A percentile compares a stretch with the other conserved stretches of the same genome.
Conservation (phyloP, 148 eudicot genomes). For the Polygonum maritimum region DNA sequence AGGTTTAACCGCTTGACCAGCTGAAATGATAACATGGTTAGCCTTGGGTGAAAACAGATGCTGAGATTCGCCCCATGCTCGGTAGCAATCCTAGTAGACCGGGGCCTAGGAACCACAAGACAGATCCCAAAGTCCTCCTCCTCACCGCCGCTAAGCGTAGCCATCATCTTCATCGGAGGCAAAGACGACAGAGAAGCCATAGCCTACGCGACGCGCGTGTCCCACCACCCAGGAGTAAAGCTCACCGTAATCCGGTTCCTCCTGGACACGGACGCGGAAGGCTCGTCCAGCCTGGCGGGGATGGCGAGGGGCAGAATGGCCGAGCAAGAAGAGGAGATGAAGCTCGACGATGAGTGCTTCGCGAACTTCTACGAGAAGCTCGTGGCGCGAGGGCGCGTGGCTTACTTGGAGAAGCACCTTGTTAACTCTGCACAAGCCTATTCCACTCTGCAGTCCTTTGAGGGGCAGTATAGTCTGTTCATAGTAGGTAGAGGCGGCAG, state of each 20-base stretch:
- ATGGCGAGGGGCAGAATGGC: slow-evolving; percentile 26
- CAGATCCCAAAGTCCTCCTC: slow-evolving; percentile 28
- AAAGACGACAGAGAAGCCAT: slow-evolving; percentile 91
- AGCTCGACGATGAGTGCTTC: slow-evolving; percentile 70
- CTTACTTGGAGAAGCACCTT: slow-evolving; percentile 79
- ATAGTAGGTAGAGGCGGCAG: slow-evolving; percentile 86
- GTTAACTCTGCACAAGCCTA: slow-evolving; percentile 76
- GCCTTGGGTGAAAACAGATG: slow-evolving; percentile 19
- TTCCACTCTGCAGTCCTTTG: slow-evolving; percentile 54
- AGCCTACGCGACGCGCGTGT: slow-evolving; percentile 60
- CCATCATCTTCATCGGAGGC: slow-evolving; percentile 81
- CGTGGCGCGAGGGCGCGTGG: slow-evolving; percentile 69
- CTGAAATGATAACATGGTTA: not conserved
- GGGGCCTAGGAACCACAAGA: slow-evolving; percentile 60
- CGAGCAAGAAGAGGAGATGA: slow-evolving; percentile 80
- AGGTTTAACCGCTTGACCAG: no score
- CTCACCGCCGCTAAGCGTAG: slow-evolving; percentile 35
- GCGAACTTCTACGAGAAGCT: slow-evolving; percentile 70
- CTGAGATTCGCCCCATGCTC: slow-evolving; percentile 86
- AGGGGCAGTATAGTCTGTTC: slow-evolving; percentile 69
- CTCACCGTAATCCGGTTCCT: slow-evolving; percentile 76
- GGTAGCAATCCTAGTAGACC: slow-evolving; percentile 72
- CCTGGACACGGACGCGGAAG: slow-evolving; percentile 43
- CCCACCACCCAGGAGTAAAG: slow-evolving; percentile 68
- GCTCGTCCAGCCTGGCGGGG: slow-evolving; percentile 22